These are phyloP conservation scores for Catunica adiposa DNA, from an alignment of 2,329 filamentous ascomycete species.

Conservation along the genomic window DNA sequence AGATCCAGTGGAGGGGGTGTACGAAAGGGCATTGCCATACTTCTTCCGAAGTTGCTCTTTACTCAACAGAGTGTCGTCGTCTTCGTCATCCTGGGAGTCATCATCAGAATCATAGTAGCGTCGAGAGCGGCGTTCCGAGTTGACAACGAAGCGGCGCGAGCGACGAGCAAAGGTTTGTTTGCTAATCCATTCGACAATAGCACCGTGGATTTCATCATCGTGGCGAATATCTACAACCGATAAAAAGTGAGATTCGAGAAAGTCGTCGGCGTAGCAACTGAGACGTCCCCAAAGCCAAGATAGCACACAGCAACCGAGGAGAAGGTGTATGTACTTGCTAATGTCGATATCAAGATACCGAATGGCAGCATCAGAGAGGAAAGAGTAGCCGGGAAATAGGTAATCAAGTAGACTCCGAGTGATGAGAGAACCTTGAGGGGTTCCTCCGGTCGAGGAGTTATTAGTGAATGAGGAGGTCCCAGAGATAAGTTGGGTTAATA, in stretches of 20 bases:
- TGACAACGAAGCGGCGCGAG: slow-evolving; percentile 47
- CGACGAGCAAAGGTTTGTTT: slow-evolving; percentile 42
- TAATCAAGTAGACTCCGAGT: slow-evolving; percentile 36
- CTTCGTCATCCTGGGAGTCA: slow-evolving; percentile 26
- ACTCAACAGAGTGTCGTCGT: slow-evolving; percentile 21
- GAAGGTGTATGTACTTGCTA: slow-evolving; percentile 42
- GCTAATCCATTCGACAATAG: slow-evolving; percentile 54
- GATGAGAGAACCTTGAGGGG: not conserved
- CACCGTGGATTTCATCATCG: slow-evolving; percentile 58
- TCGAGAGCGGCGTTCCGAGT: slow-evolving; percentile 41
- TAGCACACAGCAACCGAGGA: slow-evolving; percentile 32
- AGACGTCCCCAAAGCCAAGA: slow-evolving; percentile 39
- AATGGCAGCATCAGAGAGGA: slow-evolving; percentile 35
- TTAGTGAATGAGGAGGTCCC: not conserved
- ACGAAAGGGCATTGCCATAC: slow-evolving; percentile 26
- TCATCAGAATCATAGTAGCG: slow-evolving; percentile 30
- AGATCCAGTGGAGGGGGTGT: slow-evolving; percentile 50
- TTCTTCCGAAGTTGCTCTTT: slow-evolving; percentile 2
- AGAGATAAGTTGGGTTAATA: no score
- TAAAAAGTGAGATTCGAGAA: slow-evolving; percentile 40
- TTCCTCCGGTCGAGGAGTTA: not conserved
- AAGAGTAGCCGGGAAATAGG: slow-evolving; percentile 49
- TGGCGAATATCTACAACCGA: slow-evolving; percentile 48
- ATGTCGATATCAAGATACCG: slow-evolving; percentile 45
- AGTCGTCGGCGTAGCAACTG: slow-evolving; percentile 29